A percentile compares a stretch with the other conserved stretches of the same genome.
These are phyloP conservation scores for Cucumis hystrix DNA, from an alignment of 306 rosid species.

Conservation along the genomic window DNA sequence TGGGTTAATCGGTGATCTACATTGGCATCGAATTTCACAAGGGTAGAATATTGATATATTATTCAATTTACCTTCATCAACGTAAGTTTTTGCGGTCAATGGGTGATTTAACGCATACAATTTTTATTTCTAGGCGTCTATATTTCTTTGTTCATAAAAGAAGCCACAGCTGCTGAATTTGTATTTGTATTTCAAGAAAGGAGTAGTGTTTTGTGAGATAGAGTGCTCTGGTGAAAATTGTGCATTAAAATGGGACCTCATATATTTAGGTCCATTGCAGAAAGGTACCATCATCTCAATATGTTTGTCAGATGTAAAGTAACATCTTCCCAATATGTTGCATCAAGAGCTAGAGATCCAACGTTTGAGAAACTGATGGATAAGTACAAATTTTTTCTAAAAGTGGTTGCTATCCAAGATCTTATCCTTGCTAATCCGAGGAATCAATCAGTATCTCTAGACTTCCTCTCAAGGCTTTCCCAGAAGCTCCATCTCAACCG, in stretches of 20 bases:
- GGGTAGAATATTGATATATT: too few species aligned
- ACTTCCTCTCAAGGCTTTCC: slow-evolving; percentile 65
- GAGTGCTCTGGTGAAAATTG: not conserved
- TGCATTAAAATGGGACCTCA: slow-evolving; percentile 5
- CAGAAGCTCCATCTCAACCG: slow-evolving; percentile 83
- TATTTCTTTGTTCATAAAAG: not conserved
- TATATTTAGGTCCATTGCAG: not conserved
- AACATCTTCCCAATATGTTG: slow-evolving; percentile 57
- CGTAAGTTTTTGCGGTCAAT: too few species aligned
- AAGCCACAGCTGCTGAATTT: not conserved
- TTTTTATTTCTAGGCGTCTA: not conserved
- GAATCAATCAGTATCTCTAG: slow-evolving; percentile 46
- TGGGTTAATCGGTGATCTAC: too few species aligned
- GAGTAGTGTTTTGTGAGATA: not conserved
- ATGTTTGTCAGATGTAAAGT: slow-evolving; percentile 39
- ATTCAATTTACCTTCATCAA: too few species aligned
- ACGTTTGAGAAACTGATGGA: slow-evolving; percentile 90
- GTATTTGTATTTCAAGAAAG: not conserved
- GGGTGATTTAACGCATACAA: too few species aligned
- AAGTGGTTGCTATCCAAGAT: slow-evolving; percentile 69
- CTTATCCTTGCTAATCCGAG: slow-evolving; percentile 71
- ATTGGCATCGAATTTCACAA: too few species aligned
- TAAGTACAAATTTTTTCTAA: slow-evolving; percentile 60
- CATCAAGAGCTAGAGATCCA: slow-evolving; percentile 71
- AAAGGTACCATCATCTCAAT: not conserved